These are phyloP conservation scores for Ophiostoma fasciatum DNA, from an alignment of 2,329 filamentous ascomycete species.

Conservation along the genomic window DNA sequence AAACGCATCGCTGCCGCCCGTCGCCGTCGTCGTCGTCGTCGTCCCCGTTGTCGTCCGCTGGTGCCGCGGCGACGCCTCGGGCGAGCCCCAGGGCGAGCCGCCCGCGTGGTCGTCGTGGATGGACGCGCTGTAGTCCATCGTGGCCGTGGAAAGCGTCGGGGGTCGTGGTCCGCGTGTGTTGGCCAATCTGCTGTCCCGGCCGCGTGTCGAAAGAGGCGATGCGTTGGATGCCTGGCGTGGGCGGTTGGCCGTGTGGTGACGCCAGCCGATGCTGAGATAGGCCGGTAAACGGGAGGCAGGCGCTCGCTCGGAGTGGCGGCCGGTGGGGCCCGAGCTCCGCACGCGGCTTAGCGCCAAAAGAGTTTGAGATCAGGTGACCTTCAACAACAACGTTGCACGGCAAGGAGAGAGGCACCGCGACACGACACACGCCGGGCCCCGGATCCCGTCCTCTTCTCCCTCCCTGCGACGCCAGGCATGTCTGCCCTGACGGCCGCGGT, in stretches of 20 bases:
- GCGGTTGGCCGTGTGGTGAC: neutral
- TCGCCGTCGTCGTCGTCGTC: conserved; percentile 26
- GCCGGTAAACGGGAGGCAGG: too few species aligned
- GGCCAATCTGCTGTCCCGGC: too few species aligned
- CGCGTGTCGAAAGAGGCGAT: too few species aligned
- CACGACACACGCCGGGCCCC: too few species aligned
- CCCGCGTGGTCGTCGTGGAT: conserved; percentile 40
- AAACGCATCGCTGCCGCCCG: conserved; percentile 20
- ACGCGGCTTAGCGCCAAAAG: conserved; percentile 3
- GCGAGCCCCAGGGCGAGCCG: conserved; percentile 42
- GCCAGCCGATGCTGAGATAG: neutral
- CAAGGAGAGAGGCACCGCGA: too few species aligned
- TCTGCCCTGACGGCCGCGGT: neutral
- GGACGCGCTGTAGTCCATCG: conserved; percentile 45
- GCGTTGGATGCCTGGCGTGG: too few species aligned
- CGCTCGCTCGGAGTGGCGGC: conserved; percentile 1
- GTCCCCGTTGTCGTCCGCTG: conserved; percentile 22
- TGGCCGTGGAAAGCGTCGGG: conserved; percentile 3
- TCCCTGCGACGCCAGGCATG: too few species aligned
- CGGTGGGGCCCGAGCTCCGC: conserved; percentile 2
- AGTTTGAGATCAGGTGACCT: conserved; percentile 1
- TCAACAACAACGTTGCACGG: too few species aligned
- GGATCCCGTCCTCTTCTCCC: too few species aligned
- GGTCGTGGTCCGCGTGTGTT: neutral
- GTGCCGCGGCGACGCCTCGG: conserved; percentile 33